Percentiles rank a stretch among this genome's conserved stretches.
phyloP scores from a whole-genome alignment of 306 rosid species.

The Rubus parviflorus region DNA sequence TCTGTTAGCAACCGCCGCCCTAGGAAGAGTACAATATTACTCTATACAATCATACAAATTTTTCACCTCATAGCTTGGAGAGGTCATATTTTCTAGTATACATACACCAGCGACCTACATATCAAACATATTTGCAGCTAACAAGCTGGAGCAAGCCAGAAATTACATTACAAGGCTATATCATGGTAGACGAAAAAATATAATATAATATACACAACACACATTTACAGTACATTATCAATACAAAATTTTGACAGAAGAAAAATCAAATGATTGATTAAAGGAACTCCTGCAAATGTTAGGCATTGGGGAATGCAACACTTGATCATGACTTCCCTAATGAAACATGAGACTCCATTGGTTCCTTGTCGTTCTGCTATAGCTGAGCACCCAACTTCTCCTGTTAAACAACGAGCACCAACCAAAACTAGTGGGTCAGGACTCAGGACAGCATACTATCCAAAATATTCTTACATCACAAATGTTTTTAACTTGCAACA shows the following conservation, averaged over 20 bases:
- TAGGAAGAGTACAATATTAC: background rate
- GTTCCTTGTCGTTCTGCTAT: conserved; percentile 27
- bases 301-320: conserved; percentile 5
- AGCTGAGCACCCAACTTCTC: conserved; percentile 81
- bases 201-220: background rate
- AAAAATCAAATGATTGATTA: background rate
- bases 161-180: background rate
- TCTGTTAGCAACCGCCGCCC: too few relatives aligned
- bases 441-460: background rate
- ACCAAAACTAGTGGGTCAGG: conserved; percentile 5
- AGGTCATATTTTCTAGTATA: background rate
- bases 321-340: background rate
- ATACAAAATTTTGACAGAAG: conserved; percentile 27
- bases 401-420: conserved; percentile 50
- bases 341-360: background rate
- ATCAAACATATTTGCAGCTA: background rate
- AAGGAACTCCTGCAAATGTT: background rate
- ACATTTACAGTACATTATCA: conserved; percentile 20
- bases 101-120: background rate
- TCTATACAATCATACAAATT: background rate
- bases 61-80: background rate
- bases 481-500: background rate
- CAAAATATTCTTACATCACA: background rate
- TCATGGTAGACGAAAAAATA: background rate
- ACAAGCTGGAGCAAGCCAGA: background rate